Percentiles rank a stretch among this genome's conserved stretches.
phyloP scores from a whole-genome alignment of 2,329 filamentous ascomycete species.

The Parascedosporium putredinis region DNA sequence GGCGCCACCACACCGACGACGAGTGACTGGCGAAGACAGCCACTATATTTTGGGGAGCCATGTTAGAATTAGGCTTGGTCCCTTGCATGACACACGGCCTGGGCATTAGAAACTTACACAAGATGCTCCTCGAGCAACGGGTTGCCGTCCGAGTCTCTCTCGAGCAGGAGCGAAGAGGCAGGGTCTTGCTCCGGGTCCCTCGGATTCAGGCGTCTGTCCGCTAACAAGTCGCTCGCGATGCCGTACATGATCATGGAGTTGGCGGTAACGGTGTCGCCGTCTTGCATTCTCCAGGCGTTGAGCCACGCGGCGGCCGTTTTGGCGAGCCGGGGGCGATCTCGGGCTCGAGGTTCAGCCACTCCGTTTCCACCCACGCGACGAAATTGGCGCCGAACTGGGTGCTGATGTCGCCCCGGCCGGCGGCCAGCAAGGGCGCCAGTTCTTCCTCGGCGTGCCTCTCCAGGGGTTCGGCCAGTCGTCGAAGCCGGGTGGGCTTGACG shows the following conservation, averaged over 20 bases:
- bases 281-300: conserved; percentile 14
- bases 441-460: conserved; percentile 11
- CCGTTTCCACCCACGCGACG: conserved; percentile 14
- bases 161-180: conserved; percentile 12
- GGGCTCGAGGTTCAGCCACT: conserved; percentile 14
- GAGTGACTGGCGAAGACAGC: conserved; percentile 13
- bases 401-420: conserved; percentile 12
- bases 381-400: conserved; percentile 13
- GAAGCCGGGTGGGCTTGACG: conserved; percentile 12
- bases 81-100: not conserved
- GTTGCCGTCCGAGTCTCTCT: conserved; percentile 12
- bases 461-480: conserved; percentile 10
- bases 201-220: conserved; percentile 12
- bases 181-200: conserved; percentile 14
- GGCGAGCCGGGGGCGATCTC: conserved; percentile 12
- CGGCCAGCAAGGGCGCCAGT: conserved; percentile 10
- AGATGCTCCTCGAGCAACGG: conserved; percentile 13
- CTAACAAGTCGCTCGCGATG: conserved; percentile 12
- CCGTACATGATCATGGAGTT: conserved; percentile 13
- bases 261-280: conserved; percentile 11
- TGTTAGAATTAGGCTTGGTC: not conserved
- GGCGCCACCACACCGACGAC: conserved; percentile 15
- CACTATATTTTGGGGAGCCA: conserved; percentile 6
- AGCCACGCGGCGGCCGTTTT: conserved; percentile 13
- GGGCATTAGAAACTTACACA: conserved; percentile 8